Conservation (phyloP, 176 grass and related monocot genomes). For the Urochloa ruziziensis region DNA sequence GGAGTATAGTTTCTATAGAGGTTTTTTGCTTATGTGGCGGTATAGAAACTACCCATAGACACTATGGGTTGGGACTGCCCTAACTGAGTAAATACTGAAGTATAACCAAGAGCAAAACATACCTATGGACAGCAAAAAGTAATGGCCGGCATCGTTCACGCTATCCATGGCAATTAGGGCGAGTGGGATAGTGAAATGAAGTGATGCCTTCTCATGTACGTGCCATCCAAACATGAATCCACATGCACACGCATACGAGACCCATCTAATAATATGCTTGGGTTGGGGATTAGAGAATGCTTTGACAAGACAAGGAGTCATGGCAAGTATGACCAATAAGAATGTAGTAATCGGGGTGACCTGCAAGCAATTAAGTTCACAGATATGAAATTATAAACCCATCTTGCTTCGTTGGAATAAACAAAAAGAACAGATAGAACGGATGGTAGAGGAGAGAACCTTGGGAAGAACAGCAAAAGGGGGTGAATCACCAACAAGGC, state of each 20-base stretch:
- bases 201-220: conserved; percentile 94
- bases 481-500: conserved; percentile 80
- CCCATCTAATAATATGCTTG: conserved; percentile 81
- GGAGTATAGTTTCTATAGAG: too few relatives aligned
- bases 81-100: neutral
- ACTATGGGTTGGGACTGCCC: too few relatives aligned
- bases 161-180: conserved; percentile 76
- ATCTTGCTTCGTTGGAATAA: neutral
- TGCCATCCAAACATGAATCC: conserved; percentile 99
- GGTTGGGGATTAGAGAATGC: conserved; percentile 72
- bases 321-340: conserved; percentile 70
- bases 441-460: conserved; percentile 28
- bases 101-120: conserved; percentile 31
- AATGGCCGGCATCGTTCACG: conserved; percentile 67
- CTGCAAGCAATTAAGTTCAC: conserved; percentile 46
- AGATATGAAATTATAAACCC: neutral
- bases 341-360: conserved; percentile 85
- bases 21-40: too few relatives aligned
- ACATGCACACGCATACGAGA: conserved; percentile 75
- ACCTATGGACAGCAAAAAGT: conserved; percentile 87
- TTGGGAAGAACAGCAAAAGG: conserved; percentile 88
- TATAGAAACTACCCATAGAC: too few relatives aligned
- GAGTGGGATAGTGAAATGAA: conserved; percentile 85
- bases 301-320: conserved; percentile 79
- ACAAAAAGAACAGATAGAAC: neutral